A percentile compares a stretch with the other conserved stretches of the same genome.
phyloP scores from a whole-genome alignment of 1,139 yeast species.

The Debaryomycetaceae sp. region DNA sequence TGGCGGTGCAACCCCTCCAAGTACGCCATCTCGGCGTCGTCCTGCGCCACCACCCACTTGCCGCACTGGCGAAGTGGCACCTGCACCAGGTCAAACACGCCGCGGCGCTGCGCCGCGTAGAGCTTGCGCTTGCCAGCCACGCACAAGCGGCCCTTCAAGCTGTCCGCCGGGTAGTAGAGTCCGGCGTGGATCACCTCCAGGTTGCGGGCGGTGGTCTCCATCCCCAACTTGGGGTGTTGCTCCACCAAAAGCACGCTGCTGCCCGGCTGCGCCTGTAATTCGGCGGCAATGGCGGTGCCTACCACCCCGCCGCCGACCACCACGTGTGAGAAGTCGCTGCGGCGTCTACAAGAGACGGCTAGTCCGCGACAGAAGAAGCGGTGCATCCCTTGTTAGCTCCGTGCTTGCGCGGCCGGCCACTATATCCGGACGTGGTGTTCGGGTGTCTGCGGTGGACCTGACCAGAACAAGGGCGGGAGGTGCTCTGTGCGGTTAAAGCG shows the following conservation, averaged over 20 bases:
- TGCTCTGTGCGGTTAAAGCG: too few species aligned
- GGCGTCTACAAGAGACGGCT: background rate
- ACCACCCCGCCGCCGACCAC: constrained; percentile 88
- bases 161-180: constrained; percentile 66
- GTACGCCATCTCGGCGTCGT: constrained; percentile 56
- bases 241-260: constrained; percentile 60
- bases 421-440: too few species aligned
- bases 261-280: constrained; percentile 44
- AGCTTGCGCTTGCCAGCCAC: constrained; percentile 68
- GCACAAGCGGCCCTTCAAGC: constrained; percentile 67
- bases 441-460: too few species aligned
- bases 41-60: constrained; percentile 86
- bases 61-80: constrained; percentile 67
- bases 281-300: constrained; percentile 78
- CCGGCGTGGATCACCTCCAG: constrained; percentile 95
- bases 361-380: too few species aligned
- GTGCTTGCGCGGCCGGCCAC: too few species aligned
- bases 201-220: constrained; percentile 81
- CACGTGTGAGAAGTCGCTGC: constrained; percentile 66
- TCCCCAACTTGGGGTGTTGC: constrained; percentile 59
- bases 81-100: constrained; percentile 25
- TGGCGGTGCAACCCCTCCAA: constrained; percentile 49
- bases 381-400: too few species aligned
- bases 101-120: constrained; percentile 45
- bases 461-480: too few species aligned